phyloP scores from a whole-genome alignment of 352 stramenopile species.

The Phytopythium mirpurense region DNA sequence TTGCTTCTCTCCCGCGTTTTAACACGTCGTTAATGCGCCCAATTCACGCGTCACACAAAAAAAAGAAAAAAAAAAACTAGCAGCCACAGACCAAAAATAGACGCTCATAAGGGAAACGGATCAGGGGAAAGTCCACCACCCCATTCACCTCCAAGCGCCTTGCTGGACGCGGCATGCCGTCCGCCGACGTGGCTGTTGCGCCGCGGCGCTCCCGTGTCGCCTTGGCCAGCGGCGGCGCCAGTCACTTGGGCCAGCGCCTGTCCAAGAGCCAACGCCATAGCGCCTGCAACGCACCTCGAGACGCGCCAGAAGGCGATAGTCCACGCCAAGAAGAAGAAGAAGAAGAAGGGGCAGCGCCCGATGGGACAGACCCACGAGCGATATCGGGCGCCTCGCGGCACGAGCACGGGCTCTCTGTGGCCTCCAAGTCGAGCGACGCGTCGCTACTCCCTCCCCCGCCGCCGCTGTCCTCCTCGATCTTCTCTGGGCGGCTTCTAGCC shows the following conservation, averaged over 20 bases:
- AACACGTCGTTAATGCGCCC: too few relatives aligned
- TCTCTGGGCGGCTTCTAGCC: not conserved
- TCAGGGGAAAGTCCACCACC: not conserved
- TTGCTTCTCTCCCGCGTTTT: too few relatives aligned
- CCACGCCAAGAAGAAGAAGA: too few relatives aligned
- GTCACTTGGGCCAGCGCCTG: not conserved
- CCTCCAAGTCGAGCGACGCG: conserved; percentile 8
- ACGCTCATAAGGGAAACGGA: not conserved
- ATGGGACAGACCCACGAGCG: not conserved
- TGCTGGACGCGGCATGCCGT: too few relatives aligned
- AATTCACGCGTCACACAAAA: too few relatives aligned
- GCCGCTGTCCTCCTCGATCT: not conserved
- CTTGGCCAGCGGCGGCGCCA: not conserved
- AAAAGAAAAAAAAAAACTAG: too few relatives aligned
- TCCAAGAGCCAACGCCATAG: not conserved
- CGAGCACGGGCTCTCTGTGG: too few relatives aligned
- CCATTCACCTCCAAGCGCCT: not conserved
- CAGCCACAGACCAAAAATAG: too few relatives aligned
- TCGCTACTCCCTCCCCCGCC: not conserved
- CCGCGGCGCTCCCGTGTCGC: not conserved
- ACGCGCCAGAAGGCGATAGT: not conserved
- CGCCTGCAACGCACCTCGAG: not conserved
- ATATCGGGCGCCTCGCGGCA: too few relatives aligned
- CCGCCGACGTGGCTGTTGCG: not conserved
- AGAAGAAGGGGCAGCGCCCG: not conserved